Evolutionary conservation across 1,284 basidiomycete genomes (phyloP), one percentile per base, ranked within the genome.

Genomic region (Cutaneotrichosporon dermatis): DNA sequence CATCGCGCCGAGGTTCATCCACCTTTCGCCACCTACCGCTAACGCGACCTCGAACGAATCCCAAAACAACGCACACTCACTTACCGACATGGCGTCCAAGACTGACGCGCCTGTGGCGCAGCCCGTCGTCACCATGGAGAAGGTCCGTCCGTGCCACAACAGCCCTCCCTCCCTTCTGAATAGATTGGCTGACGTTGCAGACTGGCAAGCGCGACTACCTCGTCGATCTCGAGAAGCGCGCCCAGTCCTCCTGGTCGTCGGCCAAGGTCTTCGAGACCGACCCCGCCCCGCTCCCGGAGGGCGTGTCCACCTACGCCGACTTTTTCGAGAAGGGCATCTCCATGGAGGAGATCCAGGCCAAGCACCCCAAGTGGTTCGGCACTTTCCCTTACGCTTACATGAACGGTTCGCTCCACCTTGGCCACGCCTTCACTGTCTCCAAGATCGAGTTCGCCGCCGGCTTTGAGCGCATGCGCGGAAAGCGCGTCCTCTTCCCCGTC

Each of bases 371-470:
- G 80, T 98, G 92, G 92, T 90, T 98, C 72, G 94, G 93, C 58
- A 97, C 87, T 77, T 94, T 90, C 77, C 92, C 95, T 35, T 95
- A 83, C 80, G 90, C 92, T 2, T 99, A 99, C 83, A 98, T 98
- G 92, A 99, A 99, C 76, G 96, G 96, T 53, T 90, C 89, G 65
- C 83, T 99, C 68, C 96, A 99, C 79, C 83, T 99, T 40, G 96
- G 96, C 45, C 96, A 99, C 80, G 95, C 90, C 0, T 99, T 99
- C 80, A 95, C 94, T 45, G 91, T 99, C 78, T 94, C 92, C 63
- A 99, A 99, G 82, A 89, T 98, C 76, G 96, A 99, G 78, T 99
- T 99, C 71, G 87, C 88, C 2, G 88, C 94, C 44, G 96, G 96
- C 25, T 99, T 90, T 78, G 88, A 99, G 80, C 83, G 95, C 55